Conservation (phyloP, 305 asterid species). For the Fraxinus albicans region DNA sequence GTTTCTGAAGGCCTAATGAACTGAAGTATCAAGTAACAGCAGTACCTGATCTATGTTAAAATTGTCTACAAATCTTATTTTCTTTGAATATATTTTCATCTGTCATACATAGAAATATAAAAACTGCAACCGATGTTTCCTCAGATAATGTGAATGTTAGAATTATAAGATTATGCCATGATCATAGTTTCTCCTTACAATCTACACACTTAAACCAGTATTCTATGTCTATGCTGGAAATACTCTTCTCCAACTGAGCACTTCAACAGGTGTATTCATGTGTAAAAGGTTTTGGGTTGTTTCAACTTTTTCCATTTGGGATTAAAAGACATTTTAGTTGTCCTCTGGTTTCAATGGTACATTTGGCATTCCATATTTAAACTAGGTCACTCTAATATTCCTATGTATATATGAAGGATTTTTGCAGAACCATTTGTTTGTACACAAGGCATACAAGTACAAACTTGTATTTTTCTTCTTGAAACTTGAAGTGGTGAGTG, state of each 20-base stretch:
- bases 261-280: background rate
- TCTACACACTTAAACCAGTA: background rate
- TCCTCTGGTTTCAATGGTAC: background rate
- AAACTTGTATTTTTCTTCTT: background rate
- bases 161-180: background rate
- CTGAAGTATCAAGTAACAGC: background rate
- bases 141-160: background rate
- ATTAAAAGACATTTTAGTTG: background rate
- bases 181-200: background rate
- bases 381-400: background rate
- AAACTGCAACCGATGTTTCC: background rate
- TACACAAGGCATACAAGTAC: background rate
- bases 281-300: background rate
- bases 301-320: background rate
- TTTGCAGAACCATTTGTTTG: background rate
- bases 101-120: background rate
- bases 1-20: background rate
- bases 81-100: background rate
- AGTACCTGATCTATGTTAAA: background rate
- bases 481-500: background rate
- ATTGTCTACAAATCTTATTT: background rate
- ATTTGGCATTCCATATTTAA: background rate
- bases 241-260: background rate
- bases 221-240: background rate
- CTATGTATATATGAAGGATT: background rate